phyloP scores from a whole-genome alignment of 495 filamentous ascomycete genomes.

The Physcia stellaris region DNA sequence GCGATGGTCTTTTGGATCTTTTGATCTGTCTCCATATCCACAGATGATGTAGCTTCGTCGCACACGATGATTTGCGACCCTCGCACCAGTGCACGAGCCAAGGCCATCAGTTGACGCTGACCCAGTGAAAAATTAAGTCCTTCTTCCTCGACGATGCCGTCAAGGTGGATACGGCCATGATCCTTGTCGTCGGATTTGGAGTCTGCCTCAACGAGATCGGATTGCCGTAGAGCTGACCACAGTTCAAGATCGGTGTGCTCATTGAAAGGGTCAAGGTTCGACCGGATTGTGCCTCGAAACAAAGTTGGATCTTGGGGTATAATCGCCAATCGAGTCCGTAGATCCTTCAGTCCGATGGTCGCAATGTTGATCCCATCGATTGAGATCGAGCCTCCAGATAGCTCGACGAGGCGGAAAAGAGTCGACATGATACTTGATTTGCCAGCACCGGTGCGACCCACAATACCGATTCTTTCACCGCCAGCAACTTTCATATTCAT shows the following conservation, averaged over 20 bases:
- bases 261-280: slow-evolving; percentile 84
- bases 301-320: slow-evolving; percentile 95
- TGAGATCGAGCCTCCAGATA: slow-evolving; percentile 68
- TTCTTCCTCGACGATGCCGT: slow-evolving; percentile 79
- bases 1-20: slow-evolving; percentile 91
- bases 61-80: slow-evolving; percentile 85
- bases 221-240: slow-evolving; percentile 73
- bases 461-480: slow-evolving; percentile 85
- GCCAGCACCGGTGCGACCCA: slow-evolving; percentile 86
- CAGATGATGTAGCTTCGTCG: slow-evolving; percentile 84
- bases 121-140: slow-evolving; percentile 94
- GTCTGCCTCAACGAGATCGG: slow-evolving; percentile 48
- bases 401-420: slow-evolving; percentile 79
- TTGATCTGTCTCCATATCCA: slow-evolving; percentile 93
- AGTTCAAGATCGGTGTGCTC: slow-evolving; percentile 79
- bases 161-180: slow-evolving; percentile 57
- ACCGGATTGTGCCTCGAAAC: slow-evolving; percentile 81
- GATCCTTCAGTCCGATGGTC: slow-evolving; percentile 69
- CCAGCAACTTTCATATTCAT: slow-evolving; percentile 64
- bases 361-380: slow-evolving; percentile 88
- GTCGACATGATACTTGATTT: slow-evolving; percentile 93
- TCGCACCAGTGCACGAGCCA: slow-evolving; percentile 79
- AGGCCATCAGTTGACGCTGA: slow-evolving; percentile 88
- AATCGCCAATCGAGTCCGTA: slow-evolving; percentile 80
- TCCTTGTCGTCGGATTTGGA: slow-evolving; percentile 10